Conservation (phyloP, 108 stramenopile genomes). For the Bacterosira constricta region DNA sequence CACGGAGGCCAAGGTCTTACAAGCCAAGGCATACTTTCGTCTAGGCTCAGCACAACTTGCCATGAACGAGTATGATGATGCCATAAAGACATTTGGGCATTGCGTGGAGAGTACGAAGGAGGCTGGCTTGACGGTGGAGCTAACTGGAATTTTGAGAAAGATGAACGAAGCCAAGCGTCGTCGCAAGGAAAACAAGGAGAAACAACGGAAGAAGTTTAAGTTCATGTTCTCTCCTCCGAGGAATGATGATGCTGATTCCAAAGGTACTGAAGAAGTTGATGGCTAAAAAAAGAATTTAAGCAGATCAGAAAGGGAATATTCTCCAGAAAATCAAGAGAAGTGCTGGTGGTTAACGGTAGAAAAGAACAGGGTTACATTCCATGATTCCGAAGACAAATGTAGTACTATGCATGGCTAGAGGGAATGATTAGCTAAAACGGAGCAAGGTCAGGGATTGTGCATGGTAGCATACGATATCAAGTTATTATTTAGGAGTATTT, state of each 20-base stretch:
- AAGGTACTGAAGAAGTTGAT: constrained; percentile 2
- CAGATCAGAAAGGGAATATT: too few relatives aligned
- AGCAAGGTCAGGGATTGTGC: too few relatives aligned
- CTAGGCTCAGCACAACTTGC: constrained; percentile 68
- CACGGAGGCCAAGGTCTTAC: constrained; percentile 55
- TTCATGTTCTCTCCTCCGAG: constrained; percentile 39
- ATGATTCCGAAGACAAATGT: too few relatives aligned
- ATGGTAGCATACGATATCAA: too few relatives aligned
- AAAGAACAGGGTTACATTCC: too few relatives aligned
- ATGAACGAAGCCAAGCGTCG: constrained; percentile 66
- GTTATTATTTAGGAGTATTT: too few relatives aligned
- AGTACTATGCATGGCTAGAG: too few relatives aligned
- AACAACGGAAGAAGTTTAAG: constrained; percentile 72
- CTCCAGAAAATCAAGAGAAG: too few relatives aligned
- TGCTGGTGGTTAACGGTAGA: too few relatives aligned
- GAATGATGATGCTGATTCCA: constrained; percentile 17
- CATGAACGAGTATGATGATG: constrained; percentile 54
- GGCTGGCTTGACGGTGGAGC: constrained; percentile 46
- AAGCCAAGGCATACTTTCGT: constrained; percentile 84
- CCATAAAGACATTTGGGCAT: constrained; percentile 59
- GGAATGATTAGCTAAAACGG: too few relatives aligned
- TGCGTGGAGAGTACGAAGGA: constrained; percentile 53
- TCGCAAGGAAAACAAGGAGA: constrained; percentile 41
- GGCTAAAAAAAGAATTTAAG: too few relatives aligned
- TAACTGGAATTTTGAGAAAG: constrained; percentile 58